Evolutionary conservation across 2,329 filamentous ascomycete species (phyloP), one percentile per base, ranked within the genome.

Genomic region (Aureobasidium pullulans): DNA sequence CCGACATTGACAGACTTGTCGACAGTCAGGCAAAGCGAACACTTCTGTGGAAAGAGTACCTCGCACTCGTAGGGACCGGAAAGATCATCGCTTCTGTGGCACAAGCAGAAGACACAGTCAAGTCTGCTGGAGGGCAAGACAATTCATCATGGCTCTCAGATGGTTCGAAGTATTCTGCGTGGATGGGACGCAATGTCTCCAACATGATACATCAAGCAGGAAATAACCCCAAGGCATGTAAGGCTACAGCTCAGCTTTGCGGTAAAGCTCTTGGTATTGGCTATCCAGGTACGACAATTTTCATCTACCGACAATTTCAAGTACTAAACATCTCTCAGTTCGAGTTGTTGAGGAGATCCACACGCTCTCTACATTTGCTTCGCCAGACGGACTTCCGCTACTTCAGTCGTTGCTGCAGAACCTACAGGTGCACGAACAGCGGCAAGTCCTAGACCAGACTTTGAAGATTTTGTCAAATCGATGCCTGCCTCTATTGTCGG

Each of bases 211-310:
- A 72, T 72, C 76, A 72, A 70, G 6, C 60, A 66, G 11, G 64
- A 64, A 47, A 64, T 59, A 59, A 71, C 63, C 34, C 32, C 19
- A 34, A 32, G 50, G 66, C 79, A 7, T 76, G n/a, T 19, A 62
- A 60, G 47, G 60, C 64, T 8, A 61, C 64, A 6, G 72, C 75
- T 42, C 76, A 78, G 47, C 65, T 85, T 6, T 72, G 77, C 19
- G 76, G 82, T 3, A 85, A 86, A 62, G 78, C 83, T 1, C 74
- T 93, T 61, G 85, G 81, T 32, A 71, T 96, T 32, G 90, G 89
- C 2, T 90, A 94, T 72, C 76, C 80, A 57, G 86, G 89, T 88
- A 77, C 69, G 60, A 47, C 15, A 19, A 10, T 36, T 37, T 36
- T n/a, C 16, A 29, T 31, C 2, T 28, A 29, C 3, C 3, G 6